Conservation (phyloP, 192 early-diverging fungal genomes). For the Gamsiella multidivaricata region DNA sequence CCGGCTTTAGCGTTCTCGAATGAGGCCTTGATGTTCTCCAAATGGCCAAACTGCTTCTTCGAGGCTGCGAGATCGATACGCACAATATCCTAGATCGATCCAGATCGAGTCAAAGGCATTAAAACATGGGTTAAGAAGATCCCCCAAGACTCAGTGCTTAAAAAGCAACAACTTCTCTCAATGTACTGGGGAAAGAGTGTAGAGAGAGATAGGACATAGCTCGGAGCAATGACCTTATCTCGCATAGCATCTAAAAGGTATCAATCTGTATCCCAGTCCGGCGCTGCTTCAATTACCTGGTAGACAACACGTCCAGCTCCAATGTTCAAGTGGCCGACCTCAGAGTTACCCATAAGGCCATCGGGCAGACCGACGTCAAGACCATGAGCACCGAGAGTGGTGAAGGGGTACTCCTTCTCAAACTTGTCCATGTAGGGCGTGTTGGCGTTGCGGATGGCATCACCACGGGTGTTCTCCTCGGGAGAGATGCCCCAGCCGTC, state of each 20-base stretch:
- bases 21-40: slow-evolving; percentile 78
- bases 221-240: slow-evolving; percentile 31
- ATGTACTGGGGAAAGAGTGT: background rate
- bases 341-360: slow-evolving; percentile 99
- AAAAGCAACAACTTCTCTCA: too few relatives aligned
- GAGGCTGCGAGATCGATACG: slow-evolving; percentile 94
- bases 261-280: background rate
- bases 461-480: slow-evolving; percentile 75
- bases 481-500: slow-evolving; percentile 97
- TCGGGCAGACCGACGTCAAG: slow-evolving; percentile 95
- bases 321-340: slow-evolving; percentile 99
- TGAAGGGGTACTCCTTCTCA: slow-evolving; percentile 78
- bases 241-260: slow-evolving; percentile 29
- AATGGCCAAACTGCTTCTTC: slow-evolving; percentile 82
- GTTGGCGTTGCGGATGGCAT: slow-evolving; percentile 92
- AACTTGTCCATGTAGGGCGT: slow-evolving; percentile 94
- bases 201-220: background rate
- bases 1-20: slow-evolving; percentile 87
- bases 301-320: slow-evolving; percentile 99
- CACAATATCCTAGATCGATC: slow-evolving; percentile 84
- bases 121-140: background rate
- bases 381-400: slow-evolving; percentile 92
- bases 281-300: slow-evolving; percentile 68
- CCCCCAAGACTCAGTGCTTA: too few relatives aligned
- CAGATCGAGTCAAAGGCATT: background rate